Evolutionary conservation across 768 basidiomycete species (phyloP).

Genomic region (Russula compacta): DNA sequence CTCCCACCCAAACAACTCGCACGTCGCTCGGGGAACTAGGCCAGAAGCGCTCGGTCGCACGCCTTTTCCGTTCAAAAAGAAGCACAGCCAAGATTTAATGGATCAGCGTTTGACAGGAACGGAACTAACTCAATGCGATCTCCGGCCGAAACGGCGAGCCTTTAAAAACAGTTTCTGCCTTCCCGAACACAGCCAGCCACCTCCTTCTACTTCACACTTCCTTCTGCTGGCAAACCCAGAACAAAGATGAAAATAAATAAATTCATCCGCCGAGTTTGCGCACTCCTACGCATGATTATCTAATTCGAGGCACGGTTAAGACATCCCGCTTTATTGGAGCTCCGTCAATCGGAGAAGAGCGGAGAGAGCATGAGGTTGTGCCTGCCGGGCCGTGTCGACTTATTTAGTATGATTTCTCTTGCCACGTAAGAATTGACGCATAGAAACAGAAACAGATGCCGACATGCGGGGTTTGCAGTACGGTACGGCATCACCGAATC

Average conservation of each 20-base stretch:
- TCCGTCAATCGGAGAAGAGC: not conserved
- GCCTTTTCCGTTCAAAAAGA: slow-evolving; percentile 10
- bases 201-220: not conserved
- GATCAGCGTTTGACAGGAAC: slow-evolving; percentile 20
- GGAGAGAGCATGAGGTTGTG: not conserved
- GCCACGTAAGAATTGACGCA: slow-evolving; percentile 1
- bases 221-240: not conserved
- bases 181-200: not conserved
- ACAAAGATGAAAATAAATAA: too few species aligned
- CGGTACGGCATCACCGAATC: not conserved
- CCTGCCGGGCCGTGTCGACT: not conserved
- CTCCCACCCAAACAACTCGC: slow-evolving; percentile 3
- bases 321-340: not conserved
- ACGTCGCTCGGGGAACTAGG: slow-evolving; percentile 16
- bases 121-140: slow-evolving; percentile 15
- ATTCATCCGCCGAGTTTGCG: too few species aligned
- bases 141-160: not conserved
- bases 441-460: not conserved
- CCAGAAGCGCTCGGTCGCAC: slow-evolving; percentile 15
- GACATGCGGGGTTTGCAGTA: not conserved
- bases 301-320: not conserved
- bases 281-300: too few species aligned
- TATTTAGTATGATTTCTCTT: not conserved
- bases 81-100: slow-evolving; percentile 13
- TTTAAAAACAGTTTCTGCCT: not conserved